These are phyloP conservation scores for Rhodotorula mucilaginosa DNA, from an alignment of 1,284 basidiomycete genomes.

Conservation along the genomic window DNA sequence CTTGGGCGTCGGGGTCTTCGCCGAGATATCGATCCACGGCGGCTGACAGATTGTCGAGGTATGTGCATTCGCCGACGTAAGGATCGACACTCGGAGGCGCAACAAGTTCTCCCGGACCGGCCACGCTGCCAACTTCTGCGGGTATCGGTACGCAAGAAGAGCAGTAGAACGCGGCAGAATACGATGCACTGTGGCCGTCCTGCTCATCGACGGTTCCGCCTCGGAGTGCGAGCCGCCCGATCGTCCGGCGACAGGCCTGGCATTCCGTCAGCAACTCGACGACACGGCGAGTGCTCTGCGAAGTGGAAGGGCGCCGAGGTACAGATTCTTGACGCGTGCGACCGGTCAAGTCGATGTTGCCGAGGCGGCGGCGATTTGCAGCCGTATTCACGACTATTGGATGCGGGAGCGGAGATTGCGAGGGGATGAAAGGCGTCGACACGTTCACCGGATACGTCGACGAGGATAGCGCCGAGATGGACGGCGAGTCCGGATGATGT, in stretches of 20 bases:
- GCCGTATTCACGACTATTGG: constrained; percentile 11
- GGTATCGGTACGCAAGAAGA: constrained; percentile 7
- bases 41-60: constrained; percentile 27
- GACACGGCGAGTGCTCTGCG: constrained; percentile 11
- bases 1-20: not conserved
- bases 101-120: not conserved
- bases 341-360: constrained; percentile 25
- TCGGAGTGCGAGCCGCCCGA: constrained; percentile 23
- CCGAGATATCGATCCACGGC: constrained; percentile 29
- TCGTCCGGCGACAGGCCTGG: constrained; percentile 5
- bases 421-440: constrained; percentile 24
- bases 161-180: constrained; percentile 20
- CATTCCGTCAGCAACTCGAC: constrained; percentile 26
- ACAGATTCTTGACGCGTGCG: not conserved
- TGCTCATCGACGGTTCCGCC: constrained; percentile 23
- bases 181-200: constrained; percentile 8
- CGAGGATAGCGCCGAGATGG: no score
- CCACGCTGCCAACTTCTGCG: not conserved
- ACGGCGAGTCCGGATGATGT: no score
- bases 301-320: not conserved
- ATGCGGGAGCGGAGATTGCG: not conserved
- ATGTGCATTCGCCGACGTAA: constrained; percentile 25
- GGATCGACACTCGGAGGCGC: not conserved
- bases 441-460: constrained; percentile 9
- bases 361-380: constrained; percentile 17